phyloP scores from a whole-genome alignment of 2,329 filamentous ascomycete genomes.

The Trichoderma citrinoviride region DNA sequence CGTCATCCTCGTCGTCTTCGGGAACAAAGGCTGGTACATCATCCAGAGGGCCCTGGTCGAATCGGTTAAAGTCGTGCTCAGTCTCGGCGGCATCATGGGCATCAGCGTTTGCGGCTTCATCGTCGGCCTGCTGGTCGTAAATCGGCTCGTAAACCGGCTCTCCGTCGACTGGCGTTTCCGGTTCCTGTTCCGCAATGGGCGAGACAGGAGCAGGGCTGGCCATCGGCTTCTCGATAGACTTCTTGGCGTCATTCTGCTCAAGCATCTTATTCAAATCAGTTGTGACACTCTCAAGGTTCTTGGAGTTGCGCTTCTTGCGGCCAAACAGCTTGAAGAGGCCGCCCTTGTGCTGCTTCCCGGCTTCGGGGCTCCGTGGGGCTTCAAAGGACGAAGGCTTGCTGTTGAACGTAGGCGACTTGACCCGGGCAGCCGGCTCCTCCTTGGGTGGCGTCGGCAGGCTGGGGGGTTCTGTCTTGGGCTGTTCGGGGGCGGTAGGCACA shows the following conservation, averaged over 20 bases:
- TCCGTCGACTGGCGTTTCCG: not conserved
- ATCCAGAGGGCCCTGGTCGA: slow-evolving; percentile 83
- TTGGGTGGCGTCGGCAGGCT: slow-evolving; percentile 29
- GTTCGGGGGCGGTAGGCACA: not conserved
- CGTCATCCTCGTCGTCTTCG: slow-evolving; percentile 50
- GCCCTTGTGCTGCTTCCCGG: slow-evolving; percentile 47
- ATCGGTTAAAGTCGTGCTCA: slow-evolving; percentile 61
- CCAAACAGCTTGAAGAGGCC: slow-evolving; percentile 66
- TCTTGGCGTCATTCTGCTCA: slow-evolving; percentile 34
- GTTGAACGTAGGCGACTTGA: slow-evolving; percentile 1
- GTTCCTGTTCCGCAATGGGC: not conserved
- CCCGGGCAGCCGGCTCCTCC: slow-evolving; percentile 13
- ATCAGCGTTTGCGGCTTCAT: slow-evolving; percentile 56
- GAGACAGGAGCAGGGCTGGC: slow-evolving; percentile 28
- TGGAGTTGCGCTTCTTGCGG: slow-evolving; percentile 60
- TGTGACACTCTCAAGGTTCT: slow-evolving; percentile 53
- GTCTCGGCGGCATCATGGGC: slow-evolving; percentile 58
- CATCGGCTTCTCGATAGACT: slow-evolving; percentile 22
- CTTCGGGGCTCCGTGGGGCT: slow-evolving; percentile 30
- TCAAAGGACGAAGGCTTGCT: slow-evolving; percentile 23
- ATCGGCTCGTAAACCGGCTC: slow-evolving; percentile 24
- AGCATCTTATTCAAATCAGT: slow-evolving; percentile 53
- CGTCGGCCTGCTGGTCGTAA: slow-evolving; percentile 21
- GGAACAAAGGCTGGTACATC: slow-evolving; percentile 85
- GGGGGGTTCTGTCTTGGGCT: not conserved